phyloP scores from a whole-genome alignment of 2,329 filamentous ascomycete genomes.

The Lachnellula cervina region DNA sequence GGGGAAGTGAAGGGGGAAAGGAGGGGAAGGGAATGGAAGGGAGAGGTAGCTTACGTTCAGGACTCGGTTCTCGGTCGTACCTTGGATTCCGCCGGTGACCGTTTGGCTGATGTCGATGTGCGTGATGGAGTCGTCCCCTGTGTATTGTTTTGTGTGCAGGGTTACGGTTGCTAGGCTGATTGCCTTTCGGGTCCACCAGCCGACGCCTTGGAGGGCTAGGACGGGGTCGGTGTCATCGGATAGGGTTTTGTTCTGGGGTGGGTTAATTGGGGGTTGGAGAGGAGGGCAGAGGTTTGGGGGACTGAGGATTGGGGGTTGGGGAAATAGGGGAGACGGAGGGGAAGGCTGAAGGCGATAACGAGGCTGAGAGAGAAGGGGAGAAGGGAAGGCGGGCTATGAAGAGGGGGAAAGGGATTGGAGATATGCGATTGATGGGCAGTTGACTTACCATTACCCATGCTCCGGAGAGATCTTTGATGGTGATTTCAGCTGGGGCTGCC shows the following conservation, averaged over 20 bases:
- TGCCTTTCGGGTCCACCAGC: slow-evolving; percentile 56
- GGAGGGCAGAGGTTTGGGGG: no score
- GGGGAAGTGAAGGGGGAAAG: no score
- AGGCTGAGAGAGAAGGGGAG: slow-evolving; percentile 1
- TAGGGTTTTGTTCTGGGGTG: slow-evolving; percentile 52
- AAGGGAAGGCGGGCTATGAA: not conserved
- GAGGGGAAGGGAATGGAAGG: no score
- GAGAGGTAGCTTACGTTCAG: slow-evolving; percentile 37
- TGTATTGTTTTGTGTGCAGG: slow-evolving; percentile 39
- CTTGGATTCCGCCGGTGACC: slow-evolving; percentile 57
- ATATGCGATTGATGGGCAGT: not conserved
- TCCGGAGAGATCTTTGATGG: slow-evolving; percentile 48
- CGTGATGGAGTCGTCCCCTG: slow-evolving; percentile 35
- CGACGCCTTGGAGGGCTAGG: slow-evolving; percentile 52
- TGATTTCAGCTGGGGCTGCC: slow-evolving; percentile 50
- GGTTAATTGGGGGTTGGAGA: not conserved
- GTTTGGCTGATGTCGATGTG: slow-evolving; percentile 57
- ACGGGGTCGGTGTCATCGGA: slow-evolving; percentile 54
- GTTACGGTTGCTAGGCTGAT: slow-evolving; percentile 55
- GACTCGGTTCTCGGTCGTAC: slow-evolving; percentile 51
- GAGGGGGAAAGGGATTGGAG: not conserved
- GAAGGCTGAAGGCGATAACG: not conserved
- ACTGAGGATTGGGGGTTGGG: no score
- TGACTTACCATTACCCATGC: slow-evolving; percentile 46
- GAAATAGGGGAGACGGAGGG: not conserved